Base-by-base conservation (phyloP, 768 basidiomycete species). In the Termitomyces sp. region DNA sequence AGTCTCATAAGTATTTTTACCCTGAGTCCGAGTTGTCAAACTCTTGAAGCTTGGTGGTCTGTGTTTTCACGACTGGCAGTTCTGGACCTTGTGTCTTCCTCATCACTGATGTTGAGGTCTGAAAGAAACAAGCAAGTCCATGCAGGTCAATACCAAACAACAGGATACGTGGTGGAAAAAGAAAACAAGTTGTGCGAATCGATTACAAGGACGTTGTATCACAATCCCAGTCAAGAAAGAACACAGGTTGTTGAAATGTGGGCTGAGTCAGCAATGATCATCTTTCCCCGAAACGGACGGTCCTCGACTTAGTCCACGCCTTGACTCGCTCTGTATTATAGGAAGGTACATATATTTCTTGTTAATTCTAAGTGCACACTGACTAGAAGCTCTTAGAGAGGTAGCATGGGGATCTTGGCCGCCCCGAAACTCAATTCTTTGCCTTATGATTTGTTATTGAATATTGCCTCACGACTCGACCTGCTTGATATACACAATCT, bases 381-480 rank as follows among this genome's bases (percentile, higher is more conserved):
- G 10, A 51, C 14, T 21, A 30, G 19, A 40, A 17, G 21, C 28
- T 8, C 2, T 0, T 5, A 41, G 9, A 48, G 24, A 21, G 34
- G 11, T 21, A 37, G 11, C 19, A 56, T 56, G 55, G 55, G 55
- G 12, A 41, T 56, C 24, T 37, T 56, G 14, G 55, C 50, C 19
- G 17, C 49, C n/a, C 55, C 44, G 28, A 56, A 46, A 45, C 65
- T 76, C 41, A 68, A 68, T 57, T 73, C 71, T 5, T 72, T 89
- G 19, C 87, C 87, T 0, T 87, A 87, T 67, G 87, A 89, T 71
- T 72, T 88, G 19, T 66, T 89, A 43, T 76, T 88, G 54, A 84
- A 85, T 71, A 80, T 89, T 66, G 79, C 83, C 5, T 76, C 75
- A 42, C 80, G 82, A 68, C 77, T 88, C 32, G 76, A 84, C 59